Base-by-base conservation (phyloP, 345 rosid genomes). In the Syzygium grande region DNA sequence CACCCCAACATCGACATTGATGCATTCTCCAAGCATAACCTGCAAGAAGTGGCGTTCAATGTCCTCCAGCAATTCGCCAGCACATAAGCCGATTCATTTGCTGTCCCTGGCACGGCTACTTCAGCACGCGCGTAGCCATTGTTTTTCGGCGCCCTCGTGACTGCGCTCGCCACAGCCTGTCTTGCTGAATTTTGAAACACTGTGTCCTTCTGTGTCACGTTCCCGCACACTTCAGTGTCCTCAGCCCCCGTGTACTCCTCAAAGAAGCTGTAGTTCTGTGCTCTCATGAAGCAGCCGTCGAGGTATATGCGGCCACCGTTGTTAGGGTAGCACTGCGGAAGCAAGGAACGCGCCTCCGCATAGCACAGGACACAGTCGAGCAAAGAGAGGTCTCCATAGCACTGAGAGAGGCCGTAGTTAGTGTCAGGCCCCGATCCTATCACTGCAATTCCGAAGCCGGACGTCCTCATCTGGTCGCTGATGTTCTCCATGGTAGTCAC, bases 271-370 rank as follows among this genome's bases (percentile, higher is more conserved):
- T 96, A 97, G 89, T 97, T 97, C 93, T 92, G 94, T 4, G 95
- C 88, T 90, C 99, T 92, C 99, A 97, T 95, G 94, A 97, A 97
- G 91, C 99, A 97, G 3, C 99, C 99, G 7, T 97, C 99, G 17
- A 96, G 98, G 85, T 83, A 97, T 90, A 97, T 93, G 84, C 96
- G 88, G 13, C 99, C 99, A 2, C 97, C 95, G 46, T 93, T 96
- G 89, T 85, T 10, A 51, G 99, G 99, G 88, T 94, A 97, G 91
- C 99, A 97, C 86, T 96, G 94, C 0, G 99, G 99, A 83, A 97
- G 98, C 59, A 94, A 61, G 17, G 98, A 95, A 2, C 99, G 93
- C 17, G 97, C 99, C 93, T 95, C 98, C 0, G 99, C 98, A 85
- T 95, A 97, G 84, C 99, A 97, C 86, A 97, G 89, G 14, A 94